Evolutionary conservation across 2,329 filamentous ascomycete genomes (phyloP).

Genomic region (Amauroascus niger): DNA sequence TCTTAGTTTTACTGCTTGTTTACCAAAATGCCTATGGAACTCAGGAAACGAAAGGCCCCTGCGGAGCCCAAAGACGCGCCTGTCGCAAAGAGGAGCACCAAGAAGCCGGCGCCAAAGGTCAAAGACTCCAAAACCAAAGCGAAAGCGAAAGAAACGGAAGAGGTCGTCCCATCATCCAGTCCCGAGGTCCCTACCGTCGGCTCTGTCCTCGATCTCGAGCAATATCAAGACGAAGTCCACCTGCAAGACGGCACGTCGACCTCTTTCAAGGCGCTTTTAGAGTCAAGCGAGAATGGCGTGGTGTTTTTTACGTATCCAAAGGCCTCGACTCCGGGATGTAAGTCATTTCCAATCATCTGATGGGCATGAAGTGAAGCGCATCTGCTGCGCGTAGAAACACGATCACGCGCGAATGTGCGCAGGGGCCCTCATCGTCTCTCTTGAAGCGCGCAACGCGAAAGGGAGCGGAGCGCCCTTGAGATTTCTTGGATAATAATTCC

Average conservation of each 20-base stretch:
- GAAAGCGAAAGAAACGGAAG: conserved; percentile 14
- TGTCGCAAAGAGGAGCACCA: conserved; percentile 40
- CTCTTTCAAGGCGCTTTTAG: conserved; percentile 68
- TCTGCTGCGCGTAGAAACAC: background rate
- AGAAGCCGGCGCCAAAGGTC: conserved; percentile 19
- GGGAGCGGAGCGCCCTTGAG: background rate
- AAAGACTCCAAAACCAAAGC: conserved; percentile 28
- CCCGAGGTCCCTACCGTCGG: conserved; percentile 25
- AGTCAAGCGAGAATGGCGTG: conserved; percentile 73
- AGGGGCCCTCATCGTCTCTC: no score
- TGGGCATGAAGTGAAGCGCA: background rate
- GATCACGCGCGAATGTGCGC: background rate
- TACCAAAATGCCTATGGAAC: conserved; percentile 39
- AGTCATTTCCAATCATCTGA: conserved; percentile 33
- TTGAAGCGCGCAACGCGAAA: no score
- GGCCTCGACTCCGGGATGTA: conserved; percentile 90
- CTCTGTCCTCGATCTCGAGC: conserved; percentile 44
- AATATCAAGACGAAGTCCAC: conserved; percentile 61
- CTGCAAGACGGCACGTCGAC: conserved; percentile 75
- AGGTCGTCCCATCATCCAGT: background rate
- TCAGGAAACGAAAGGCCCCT: conserved; percentile 53
- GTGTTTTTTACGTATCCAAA: conserved; percentile 94
- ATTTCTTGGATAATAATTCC: background rate
- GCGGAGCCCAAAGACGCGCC: conserved; percentile 39
- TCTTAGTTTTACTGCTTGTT: background rate